Evolutionary conservation across 768 basidiomycete genomes (phyloP), one percentile per base, ranked within the genome.

Genomic region (Lactarius vividus): DNA sequence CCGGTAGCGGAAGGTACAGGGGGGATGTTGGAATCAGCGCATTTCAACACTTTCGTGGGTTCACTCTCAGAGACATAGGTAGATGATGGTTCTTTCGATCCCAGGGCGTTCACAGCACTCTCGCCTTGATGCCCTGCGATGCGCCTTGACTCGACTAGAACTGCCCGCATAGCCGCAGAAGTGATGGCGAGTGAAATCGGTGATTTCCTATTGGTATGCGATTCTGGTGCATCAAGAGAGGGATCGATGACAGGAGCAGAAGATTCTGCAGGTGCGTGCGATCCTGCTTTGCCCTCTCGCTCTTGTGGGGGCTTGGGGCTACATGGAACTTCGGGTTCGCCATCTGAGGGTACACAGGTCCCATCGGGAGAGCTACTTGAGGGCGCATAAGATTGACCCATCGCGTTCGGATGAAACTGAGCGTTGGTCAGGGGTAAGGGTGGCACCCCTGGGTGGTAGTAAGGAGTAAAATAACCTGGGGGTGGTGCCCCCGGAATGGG

Each of bases 1-100:
- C 82, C 81, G 18, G 79, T 78, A 49, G 77, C 79, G 15, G 81
- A 77, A 37, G 76, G 77, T 57, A 65, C 42, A 69, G 70, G 11
- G 72, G 71, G 23, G 35, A 31, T 33, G 23, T 33, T 39, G 26
- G 61, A 29, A 49, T 63, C 57, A 18, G n/a, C 26, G 9, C 31
- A n/a, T 15, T 26, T 62, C 31, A 40, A 49, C 53, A 33, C n/a
- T 42, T 57, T 29, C 23, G 40, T 23, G 16, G 54, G 23, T 37
- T 37, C 35, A 11, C 37, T 53, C 54, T 58, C 62, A 29, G 66
- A 58, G 16, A 55, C 31, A 33, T 49, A 59, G 23, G 35, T 54
- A 26, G 66, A 57, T 39, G 66, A 59, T 8, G 54, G 13, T 46
- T 60, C 60, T 46, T 59, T 59, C 23, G 53, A 49, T 35, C 46